Evolutionary conservation across 495 filamentous ascomycete species (phyloP), one percentile per base, ranked within the genome.

Genomic region (Cudoniella acicularis): DNA sequence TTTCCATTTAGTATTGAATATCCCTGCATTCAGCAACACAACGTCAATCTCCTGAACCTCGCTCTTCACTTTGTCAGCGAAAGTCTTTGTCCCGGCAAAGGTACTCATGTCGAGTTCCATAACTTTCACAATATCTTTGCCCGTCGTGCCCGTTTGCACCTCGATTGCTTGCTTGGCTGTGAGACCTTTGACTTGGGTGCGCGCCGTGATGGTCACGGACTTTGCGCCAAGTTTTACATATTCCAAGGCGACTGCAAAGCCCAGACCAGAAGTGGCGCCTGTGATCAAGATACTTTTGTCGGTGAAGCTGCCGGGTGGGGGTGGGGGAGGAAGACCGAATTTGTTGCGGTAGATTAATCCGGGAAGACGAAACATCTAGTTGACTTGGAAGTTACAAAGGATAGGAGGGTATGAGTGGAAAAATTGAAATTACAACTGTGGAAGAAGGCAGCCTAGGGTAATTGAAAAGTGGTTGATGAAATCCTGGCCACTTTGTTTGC

Each of bases 41-140:
- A 53, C 42, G 46, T 70, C 65, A 10, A 70, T 60, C 13, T 40
- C 52, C 26, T 64, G 49, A 16, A 63, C 52, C n/a, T 67, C 58
- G 0, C 36, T 18, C 21, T 57, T 57, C 1, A 70, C 18, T 20
- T 45, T 22, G 8, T 67, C 60, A 16, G 56, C 68, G 55, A 73
- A 70, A 0, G 2, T 23, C 16, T 60, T 49, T 0, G 60, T 58
- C 0, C 57, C 53, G 16, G 62, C 58, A 55, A 69, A 67, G 11
- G 63, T 61, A 2, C 69, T 67, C 50, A 87, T 74, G 53, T 87
- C 85, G 0, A 88, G 64, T 23, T 74, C 66, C 80, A 81, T 84
- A 10, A 84, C 78, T 78, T 81, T 83, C 11, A 85, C 79, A 48
- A 84, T 73, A 25, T 72, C 68, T n/a, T 74, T 69, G 40, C 59